These are phyloP conservation scores for Suillus plorans DNA, from an alignment of 768 basidiomycete species.

Conservation along the genomic window DNA sequence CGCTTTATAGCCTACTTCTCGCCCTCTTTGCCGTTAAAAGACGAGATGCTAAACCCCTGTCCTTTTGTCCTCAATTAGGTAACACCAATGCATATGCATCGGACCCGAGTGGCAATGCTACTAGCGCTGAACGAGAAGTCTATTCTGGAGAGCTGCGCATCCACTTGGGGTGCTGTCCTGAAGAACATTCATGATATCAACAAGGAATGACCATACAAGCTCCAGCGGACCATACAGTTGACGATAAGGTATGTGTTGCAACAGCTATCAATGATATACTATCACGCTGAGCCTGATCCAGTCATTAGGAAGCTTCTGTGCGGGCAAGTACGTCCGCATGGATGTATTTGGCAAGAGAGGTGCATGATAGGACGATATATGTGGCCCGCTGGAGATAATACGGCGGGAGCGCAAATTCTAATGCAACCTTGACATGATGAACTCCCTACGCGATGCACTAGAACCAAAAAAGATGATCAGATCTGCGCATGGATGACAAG, in stretches of 20 bases:
- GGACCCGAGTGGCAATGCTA: constrained; percentile 45
- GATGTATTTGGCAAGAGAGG: not conserved
- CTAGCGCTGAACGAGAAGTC: constrained; percentile 51
- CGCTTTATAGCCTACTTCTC: not conserved
- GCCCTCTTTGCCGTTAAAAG: not conserved
- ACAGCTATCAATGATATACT: constrained; percentile 2
- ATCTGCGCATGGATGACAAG: not conserved
- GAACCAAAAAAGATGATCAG: not conserved
- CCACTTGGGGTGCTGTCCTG: constrained; percentile 38
- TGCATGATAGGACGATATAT: not conserved
- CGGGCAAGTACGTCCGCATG: not conserved
- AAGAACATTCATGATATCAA: not conserved
- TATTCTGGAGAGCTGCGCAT: constrained; percentile 51
- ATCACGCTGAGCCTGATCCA: constrained; percentile 3
- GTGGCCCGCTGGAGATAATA: not conserved
- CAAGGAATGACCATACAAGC: not conserved
- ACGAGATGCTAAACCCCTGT: constrained; percentile 15
- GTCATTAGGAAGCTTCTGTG: not conserved
- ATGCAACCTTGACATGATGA: constrained; percentile 14
- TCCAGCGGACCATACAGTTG: not conserved
- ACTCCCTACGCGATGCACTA: constrained; percentile 3
- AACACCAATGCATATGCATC: constrained; percentile 34
- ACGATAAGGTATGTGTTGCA: constrained; percentile 2
- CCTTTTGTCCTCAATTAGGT: constrained; percentile 28
- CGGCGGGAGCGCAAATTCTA: not conserved